Evolutionary conservation across 495 filamentous ascomycete genomes (phyloP), one percentile per base, ranked within the genome.

Genomic region (Tuber melanosporum): DNA sequence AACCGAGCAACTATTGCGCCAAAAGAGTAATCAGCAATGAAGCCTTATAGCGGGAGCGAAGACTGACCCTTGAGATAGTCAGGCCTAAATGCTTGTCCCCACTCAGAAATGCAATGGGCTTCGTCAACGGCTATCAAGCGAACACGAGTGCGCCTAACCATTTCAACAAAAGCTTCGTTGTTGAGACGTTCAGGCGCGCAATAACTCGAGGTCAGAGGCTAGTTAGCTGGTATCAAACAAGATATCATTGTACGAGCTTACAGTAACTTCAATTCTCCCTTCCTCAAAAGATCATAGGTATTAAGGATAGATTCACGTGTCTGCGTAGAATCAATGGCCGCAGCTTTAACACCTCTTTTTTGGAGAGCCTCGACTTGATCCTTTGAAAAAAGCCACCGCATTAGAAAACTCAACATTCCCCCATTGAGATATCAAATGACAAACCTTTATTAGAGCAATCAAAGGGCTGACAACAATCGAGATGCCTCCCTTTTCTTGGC

Each of bases 71-170:
- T 90, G 42, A 90, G 85, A 82, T 90, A 90, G 76, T 90, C 88
- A 0, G 88, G 89, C 19, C 88, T 83, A 76, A 90, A 90, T 12
- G 87, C 86, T 74, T 89, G 88, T 0, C 89, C 89, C 89, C 89
- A 90, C 82, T 90, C 87, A 14, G 88, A 90, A 20, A 90, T 87
- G 75, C 89, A 90, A 83, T 89, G 88, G 12, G 89, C 88, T 75
- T 90, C 88, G 77, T 90, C 89, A 42, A 90, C 85, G 9, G 89
- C 89, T 32, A 90, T 79, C 19, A 90, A 81, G 10, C 89, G 86
- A 36, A 91, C 84, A 4, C 88, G 87, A 6, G 87, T 84, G 41
- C 82, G 74, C 70, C 87, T 89, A 75, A 90, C 86, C 39, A 83
- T 87, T 71, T 87, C 86, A 15, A 90, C 84, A 71, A 90, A 90